Base-by-base conservation (phyloP, 2,329 filamentous ascomycete species). In the Aspergillus tamarii region DNA sequence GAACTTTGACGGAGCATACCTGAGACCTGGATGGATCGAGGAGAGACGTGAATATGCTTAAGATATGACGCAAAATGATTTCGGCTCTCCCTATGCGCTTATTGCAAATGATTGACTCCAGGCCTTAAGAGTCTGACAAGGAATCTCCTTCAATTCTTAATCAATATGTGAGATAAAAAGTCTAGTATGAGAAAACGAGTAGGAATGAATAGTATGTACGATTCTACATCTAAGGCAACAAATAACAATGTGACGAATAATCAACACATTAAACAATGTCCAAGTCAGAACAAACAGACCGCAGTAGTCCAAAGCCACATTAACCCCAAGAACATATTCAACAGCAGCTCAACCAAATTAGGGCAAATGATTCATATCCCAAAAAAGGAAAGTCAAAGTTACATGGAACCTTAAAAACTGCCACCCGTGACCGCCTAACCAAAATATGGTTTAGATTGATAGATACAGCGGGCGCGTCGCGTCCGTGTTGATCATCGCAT, bases 1-100 rank as follows among this genome's bases (percentile, higher is more conserved):
- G 58, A 39, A 26, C n/a, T 55, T 55, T 55, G 52, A 55, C 11
- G 52, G 75, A 26, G 77, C 75, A 34, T 81, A 83, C 61, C 70
- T 88, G 65, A 78, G 85, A 57, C 85, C 86, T 0, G 80, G 74
- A 0, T 88, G 86, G 87, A 76, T 66, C 4, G 71, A 78, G 54
- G 66, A 69, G 59, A 64, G 74, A 45, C 52, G 79, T 46, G 67
- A 74, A 14, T 84, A 80, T 69, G 78, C 69, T 32, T 74, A 52
- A 57, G 26, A 48, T 26, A 23, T 14, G 6, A 28, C 21, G 23
- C 12, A 14, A 26, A 36, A 14, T 36, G 2, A 36, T 16, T 16
- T 36, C 14, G 6, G 14, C 14, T 16, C 11, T 10, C 3, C 16
- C 8, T 19, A 9, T n/a, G 3, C 19, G 5, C 16, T n/a, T 2